Evolutionary conservation across 192 early-diverging fungal species (phyloP).

Genomic region (Piromyces sp.): DNA sequence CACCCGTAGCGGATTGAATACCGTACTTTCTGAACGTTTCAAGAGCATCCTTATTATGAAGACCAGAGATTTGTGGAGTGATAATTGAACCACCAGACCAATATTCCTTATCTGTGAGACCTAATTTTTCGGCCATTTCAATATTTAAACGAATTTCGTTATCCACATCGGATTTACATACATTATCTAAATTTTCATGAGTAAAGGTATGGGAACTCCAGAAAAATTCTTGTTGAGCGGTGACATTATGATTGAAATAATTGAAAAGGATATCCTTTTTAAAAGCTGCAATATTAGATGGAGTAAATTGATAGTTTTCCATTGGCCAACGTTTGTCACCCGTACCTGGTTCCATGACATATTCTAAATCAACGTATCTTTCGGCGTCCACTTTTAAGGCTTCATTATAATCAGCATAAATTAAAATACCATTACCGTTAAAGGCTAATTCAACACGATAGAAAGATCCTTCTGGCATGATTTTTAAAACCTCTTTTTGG

Average conservation of each 20-base stretch:
- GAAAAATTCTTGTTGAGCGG: slow-evolving; percentile 6
- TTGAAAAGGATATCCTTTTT: slow-evolving; percentile 11
- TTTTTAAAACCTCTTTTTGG: slow-evolving; percentile 16
- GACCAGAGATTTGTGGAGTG: slow-evolving; percentile 2
- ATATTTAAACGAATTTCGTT: not conserved
- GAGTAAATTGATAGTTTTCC: not conserved
- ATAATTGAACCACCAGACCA: not conserved
- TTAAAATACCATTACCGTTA: slow-evolving; percentile 23
- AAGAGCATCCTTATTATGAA: not conserved
- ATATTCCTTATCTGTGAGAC: not conserved
- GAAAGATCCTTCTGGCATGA: slow-evolving; percentile 15
- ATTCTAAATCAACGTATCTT: slow-evolving; percentile 6
- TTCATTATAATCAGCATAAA: not conserved
- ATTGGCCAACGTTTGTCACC: slow-evolving; percentile 16
- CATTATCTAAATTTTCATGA: slow-evolving; percentile 3
- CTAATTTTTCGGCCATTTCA: not conserved
- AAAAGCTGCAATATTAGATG: not conserved
- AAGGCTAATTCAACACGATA: slow-evolving; percentile 13
- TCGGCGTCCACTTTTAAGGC: slow-evolving; percentile 8
- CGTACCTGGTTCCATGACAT: slow-evolving; percentile 16
- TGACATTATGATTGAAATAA: not conserved
- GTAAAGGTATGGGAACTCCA: slow-evolving; percentile 17
- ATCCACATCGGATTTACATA: not conserved
- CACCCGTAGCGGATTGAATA: too few species aligned
- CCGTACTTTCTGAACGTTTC: too few species aligned